A percentile compares a stretch with the other conserved stretches of the same genome.
phyloP scores from a whole-genome alignment of 805 yeast genomes.

The Wickerhamomyces strasburgensis region DNA sequence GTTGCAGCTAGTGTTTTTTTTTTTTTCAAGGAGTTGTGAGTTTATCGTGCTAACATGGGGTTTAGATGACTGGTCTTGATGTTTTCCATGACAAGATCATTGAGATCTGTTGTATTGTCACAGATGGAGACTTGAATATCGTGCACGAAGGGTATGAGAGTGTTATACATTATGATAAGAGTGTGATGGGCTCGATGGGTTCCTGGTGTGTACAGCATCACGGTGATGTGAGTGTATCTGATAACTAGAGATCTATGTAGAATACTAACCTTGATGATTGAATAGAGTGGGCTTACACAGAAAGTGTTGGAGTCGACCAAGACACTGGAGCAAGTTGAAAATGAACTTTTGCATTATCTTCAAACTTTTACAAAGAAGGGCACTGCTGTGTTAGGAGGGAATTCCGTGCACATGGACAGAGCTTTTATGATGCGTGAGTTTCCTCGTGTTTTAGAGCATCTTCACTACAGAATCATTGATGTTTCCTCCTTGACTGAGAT shows the following conservation, averaged over 20 bases:
- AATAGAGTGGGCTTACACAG: constrained; percentile 61
- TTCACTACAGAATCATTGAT: constrained; percentile 79
- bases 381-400: constrained; percentile 82
- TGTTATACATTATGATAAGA: constrained; percentile 65
- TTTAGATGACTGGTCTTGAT: constrained; percentile 85
- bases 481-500: constrained; percentile 85
- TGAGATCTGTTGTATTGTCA: constrained; percentile 86
- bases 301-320: constrained; percentile 54
- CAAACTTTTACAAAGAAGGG: constrained; percentile 45
- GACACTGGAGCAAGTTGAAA: constrained; percentile 56
- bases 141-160: constrained; percentile 80
- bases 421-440: constrained; percentile 79
- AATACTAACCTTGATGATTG: constrained; percentile 18
- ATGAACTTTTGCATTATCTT: constrained; percentile 60
- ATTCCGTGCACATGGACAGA: constrained; percentile 87
- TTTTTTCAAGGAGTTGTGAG: no score
- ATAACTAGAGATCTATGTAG: background rate
- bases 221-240: constrained; percentile 31
- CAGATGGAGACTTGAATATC: constrained; percentile 74
- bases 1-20: constrained; percentile 2
- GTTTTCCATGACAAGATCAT: constrained; percentile 77
- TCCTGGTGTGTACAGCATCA: constrained; percentile 88
- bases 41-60: background rate
- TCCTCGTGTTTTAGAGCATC: constrained; percentile 51
- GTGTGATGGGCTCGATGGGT: constrained; percentile 65